A percentile compares a stretch with the other conserved stretches of the same genome.
Conservation (phyloP, 176 grass and related monocot genomes). For the Cocos nucifera region DNA sequence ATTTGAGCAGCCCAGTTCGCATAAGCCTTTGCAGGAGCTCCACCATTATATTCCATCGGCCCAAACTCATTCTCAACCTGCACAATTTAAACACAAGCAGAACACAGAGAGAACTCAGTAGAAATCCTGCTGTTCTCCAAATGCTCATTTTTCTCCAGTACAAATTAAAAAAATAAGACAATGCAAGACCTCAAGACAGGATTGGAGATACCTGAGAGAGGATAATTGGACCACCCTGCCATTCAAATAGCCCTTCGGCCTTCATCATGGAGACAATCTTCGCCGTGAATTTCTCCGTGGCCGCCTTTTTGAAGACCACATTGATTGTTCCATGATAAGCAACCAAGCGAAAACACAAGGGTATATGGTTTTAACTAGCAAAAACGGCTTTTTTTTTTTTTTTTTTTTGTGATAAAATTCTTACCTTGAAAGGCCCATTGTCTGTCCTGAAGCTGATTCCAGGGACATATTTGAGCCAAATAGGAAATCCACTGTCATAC, state of each 20-base stretch:
- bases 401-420: neutral
- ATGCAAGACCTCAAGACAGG: too few relatives aligned
- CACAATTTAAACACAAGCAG: neutral
- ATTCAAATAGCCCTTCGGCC: constrained; percentile 68
- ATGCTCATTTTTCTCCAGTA: too few relatives aligned
- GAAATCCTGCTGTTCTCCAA: too few relatives aligned
- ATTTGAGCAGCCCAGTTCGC: constrained; percentile 77
- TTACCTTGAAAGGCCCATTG: constrained; percentile 91
- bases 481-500: constrained; percentile 77
- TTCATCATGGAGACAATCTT: constrained; percentile 19
- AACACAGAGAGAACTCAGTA: too few relatives aligned
- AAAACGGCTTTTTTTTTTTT: neutral
- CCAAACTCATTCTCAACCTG: constrained; percentile 94
- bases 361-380: too few relatives aligned
- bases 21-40: constrained; percentile 45
- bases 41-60: constrained; percentile 54
- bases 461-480: constrained; percentile 97
- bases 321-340: too few relatives aligned
- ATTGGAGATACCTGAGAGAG: constrained; percentile 50
- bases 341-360: too few relatives aligned
- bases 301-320: neutral
- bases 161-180: too few relatives aligned
- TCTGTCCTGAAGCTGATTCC: constrained; percentile 88
- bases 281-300: too few relatives aligned
- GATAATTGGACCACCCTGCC: constrained; percentile 90